Evolutionary conservation across 208 protist genomes (phyloP).

Genomic region (Crithidia fasciculata): DNA sequence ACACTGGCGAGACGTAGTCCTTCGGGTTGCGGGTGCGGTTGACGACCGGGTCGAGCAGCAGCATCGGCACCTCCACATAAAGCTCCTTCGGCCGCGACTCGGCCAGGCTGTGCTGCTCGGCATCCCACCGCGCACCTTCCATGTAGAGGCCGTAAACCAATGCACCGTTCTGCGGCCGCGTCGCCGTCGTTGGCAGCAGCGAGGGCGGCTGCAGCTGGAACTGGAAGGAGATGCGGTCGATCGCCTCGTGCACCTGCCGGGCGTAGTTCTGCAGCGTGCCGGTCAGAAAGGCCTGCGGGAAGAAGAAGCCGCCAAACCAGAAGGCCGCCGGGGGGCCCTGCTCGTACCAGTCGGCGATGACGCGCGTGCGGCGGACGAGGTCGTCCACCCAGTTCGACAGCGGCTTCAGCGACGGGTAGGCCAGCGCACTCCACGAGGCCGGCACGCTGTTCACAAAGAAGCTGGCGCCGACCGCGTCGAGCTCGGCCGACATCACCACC

Average conservation of each 20-base stretch:
- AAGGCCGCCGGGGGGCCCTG: conserved; percentile 84
- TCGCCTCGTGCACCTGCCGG: conserved; percentile 91
- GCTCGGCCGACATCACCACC: conserved; percentile 96
- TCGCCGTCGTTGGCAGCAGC: conserved; percentile 25
- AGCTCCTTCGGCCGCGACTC: conserved; percentile 97
- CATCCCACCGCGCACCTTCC: conserved; percentile 96
- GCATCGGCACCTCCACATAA: conserved; percentile 91
- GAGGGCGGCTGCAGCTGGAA: conserved; percentile 63
- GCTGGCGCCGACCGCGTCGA: conserved; percentile 94
- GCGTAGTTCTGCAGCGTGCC: conserved; percentile 97
- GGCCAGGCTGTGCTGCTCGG: conserved; percentile 56
- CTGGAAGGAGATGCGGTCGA: conserved; percentile 96
- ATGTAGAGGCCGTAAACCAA: conserved; percentile 96
- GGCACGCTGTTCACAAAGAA: conserved; percentile 97
- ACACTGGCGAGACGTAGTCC: conserved; percentile 96
- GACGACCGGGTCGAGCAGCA: conserved; percentile 93
- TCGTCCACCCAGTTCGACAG: conserved; percentile 97
- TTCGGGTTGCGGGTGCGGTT: conserved; percentile 50
- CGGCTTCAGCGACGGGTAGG: conserved; percentile 97
- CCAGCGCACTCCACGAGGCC: conserved; percentile 78
- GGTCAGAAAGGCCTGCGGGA: conserved; percentile 97
- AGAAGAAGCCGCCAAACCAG: conserved; percentile 98
- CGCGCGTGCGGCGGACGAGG: conserved; percentile 88
- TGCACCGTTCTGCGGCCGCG: conserved; percentile 63
- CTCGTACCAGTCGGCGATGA: conserved; percentile 92